phyloP scores from a whole-genome alignment of 2,329 filamentous ascomycete species.

The Madurella mycetomatis region DNA sequence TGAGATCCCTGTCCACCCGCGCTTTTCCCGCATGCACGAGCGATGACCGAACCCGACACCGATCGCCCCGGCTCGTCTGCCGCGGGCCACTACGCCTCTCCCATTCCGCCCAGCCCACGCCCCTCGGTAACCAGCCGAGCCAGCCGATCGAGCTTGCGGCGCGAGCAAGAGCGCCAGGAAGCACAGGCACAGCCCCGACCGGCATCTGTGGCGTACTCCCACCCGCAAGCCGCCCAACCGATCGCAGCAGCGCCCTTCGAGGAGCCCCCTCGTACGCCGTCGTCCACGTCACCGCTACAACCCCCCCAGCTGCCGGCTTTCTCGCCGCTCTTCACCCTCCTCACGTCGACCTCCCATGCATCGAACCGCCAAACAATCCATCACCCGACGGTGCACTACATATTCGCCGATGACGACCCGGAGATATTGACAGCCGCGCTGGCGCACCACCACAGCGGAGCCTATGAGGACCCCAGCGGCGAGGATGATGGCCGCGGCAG shows the following conservation, averaged over 20 bases:
- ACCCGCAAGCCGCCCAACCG: conserved; percentile 14
- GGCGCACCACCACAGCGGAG: conserved; percentile 39
- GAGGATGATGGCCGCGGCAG: conserved; percentile 26
- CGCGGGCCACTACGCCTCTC: conserved; percentile 15
- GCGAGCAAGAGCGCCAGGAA: conserved; percentile 21
- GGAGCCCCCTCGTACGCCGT: conserved; percentile 8
- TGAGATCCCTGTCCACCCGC: not conserved
- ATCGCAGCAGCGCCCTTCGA: conserved; percentile 1
- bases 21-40: not conserved
- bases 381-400: conserved; percentile 84
- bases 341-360: conserved; percentile 69
- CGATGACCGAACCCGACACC: conserved; percentile 24
- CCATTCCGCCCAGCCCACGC: conserved; percentile 23
- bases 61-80: conserved; percentile 25
- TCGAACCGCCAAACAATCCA: conserved; percentile 52
- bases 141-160: conserved; percentile 24
- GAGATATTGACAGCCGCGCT: conserved; percentile 67
- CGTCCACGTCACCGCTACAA: conserved; percentile 17
- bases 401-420: conserved; percentile 88
- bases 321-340: conserved; percentile 77
- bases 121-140: conserved; percentile 24
- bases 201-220: conserved; percentile 16
- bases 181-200: conserved; percentile 12
- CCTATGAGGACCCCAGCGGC: conserved; percentile 27
- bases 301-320: conserved; percentile 48